Conservation (phyloP, 495 filamentous ascomycete genomes). For the Penicillium goetzii region DNA sequence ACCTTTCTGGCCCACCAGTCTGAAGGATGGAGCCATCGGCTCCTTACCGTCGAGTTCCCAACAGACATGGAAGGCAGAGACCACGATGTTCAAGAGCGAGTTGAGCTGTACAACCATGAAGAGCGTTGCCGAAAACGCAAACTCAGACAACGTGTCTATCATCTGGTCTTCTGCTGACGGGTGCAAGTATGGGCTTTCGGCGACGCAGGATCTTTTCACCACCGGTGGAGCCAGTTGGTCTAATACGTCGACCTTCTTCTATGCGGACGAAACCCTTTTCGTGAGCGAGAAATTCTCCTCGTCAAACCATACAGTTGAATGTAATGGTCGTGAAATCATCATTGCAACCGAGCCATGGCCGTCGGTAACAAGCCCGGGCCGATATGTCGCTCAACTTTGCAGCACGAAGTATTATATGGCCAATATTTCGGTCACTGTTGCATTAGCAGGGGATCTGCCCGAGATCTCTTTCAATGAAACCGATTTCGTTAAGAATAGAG, state of each 20-base stretch:
- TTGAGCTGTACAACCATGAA: slow-evolving; percentile 33
- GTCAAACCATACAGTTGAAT: slow-evolving; percentile 16
- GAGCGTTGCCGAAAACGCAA: slow-evolving; percentile 4
- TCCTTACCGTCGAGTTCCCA: slow-evolving; percentile 24
- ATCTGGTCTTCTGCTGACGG: slow-evolving; percentile 23
- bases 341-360: slow-evolving; percentile 26
- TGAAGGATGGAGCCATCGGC: slow-evolving; percentile 24
- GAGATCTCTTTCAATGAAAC: slow-evolving; percentile 32
- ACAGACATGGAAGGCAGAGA: slow-evolving; percentile 38
- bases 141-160: slow-evolving; percentile 2
- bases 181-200: slow-evolving; percentile 22
- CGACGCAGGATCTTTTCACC: slow-evolving; percentile 1
- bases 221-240: slow-evolving; percentile 32
- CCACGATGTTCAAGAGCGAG: slow-evolving; percentile 37
- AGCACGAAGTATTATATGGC: slow-evolving; percentile 35
- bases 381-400: slow-evolving; percentile 29
- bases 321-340: slow-evolving; percentile 21
- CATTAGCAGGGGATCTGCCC: slow-evolving; percentile 21
- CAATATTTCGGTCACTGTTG: slow-evolving; percentile 31
- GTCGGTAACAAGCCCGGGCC: neutral
- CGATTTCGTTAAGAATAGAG: slow-evolving; percentile 20
- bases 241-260: slow-evolving; percentile 24
- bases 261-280: neutral
- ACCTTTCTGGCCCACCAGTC: slow-evolving; percentile 41
- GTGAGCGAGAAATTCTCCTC: too few species aligned